phyloP scores from a whole-genome alignment of 768 basidiomycete species.

The Phylloporus scabripes region DNA sequence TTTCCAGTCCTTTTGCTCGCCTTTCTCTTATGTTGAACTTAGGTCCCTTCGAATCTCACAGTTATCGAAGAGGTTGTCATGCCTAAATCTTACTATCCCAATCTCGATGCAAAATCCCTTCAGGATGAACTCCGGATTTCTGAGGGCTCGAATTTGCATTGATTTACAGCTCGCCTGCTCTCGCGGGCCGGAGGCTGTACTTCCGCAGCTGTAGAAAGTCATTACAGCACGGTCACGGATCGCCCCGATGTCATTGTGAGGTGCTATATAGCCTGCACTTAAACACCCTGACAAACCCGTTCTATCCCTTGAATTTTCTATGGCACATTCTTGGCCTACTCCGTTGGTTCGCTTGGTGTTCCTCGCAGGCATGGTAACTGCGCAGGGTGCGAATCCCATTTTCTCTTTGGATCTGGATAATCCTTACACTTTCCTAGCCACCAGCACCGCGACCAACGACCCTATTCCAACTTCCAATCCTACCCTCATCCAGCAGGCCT shows the following conservation, averaged over 20 bases:
- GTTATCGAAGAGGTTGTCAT: neutral
- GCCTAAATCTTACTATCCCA: neutral
- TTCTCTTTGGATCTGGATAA: neutral
- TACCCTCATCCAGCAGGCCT: constrained; percentile 5
- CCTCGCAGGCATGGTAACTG: neutral
- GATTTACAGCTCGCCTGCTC: neutral
- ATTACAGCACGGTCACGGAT: neutral
- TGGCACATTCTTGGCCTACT: neutral
- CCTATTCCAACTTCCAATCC: constrained; percentile 7
- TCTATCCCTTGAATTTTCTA: neutral
- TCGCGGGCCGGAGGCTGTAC: neutral
- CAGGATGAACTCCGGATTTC: neutral
- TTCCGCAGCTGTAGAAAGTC: neutral
- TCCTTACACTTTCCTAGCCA: constrained; percentile 1
- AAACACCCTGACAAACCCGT: neutral
- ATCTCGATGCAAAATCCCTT: neutral
- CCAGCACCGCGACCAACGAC: neutral
- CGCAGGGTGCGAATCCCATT: constrained; percentile 3
- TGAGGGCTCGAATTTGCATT: no score
- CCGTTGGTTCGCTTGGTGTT: neutral
- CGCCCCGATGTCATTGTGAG: neutral
- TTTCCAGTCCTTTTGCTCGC: neutral
- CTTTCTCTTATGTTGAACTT: neutral
- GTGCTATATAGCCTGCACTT: neutral
- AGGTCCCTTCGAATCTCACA: neutral